These are phyloP conservation scores for Fomitopsis pulvina DNA, from an alignment of 768 basidiomycete species.

Conservation along the genomic window DNA sequence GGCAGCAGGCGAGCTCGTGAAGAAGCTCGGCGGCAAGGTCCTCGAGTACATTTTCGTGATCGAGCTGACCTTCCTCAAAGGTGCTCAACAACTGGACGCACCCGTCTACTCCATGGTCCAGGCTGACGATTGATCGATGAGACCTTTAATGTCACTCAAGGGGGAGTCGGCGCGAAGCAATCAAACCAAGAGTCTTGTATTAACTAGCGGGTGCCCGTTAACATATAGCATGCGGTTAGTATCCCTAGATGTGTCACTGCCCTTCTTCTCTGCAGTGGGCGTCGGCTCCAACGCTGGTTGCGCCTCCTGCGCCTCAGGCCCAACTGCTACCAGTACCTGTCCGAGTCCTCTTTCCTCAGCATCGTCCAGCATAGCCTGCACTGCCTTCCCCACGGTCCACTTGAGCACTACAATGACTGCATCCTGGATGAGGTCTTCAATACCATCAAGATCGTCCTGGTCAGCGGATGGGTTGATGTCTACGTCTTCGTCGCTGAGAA, in stretches of 20 bases:
- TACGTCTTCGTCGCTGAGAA: conserved; percentile 57
- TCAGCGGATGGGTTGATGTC: conserved; percentile 63
- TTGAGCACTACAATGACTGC: conserved; percentile 55
- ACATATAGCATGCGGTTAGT: conserved; percentile 57
- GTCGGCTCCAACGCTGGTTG: conserved; percentile 6
- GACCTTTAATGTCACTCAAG: too few relatives aligned
- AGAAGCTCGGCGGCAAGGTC: conserved; percentile 75
- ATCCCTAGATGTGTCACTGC: conserved; percentile 25
- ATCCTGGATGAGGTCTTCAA: conserved; percentile 47
- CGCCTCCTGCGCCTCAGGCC: conserved; percentile 18
- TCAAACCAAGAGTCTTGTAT: conserved; percentile 49
- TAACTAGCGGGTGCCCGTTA: conserved; percentile 69
- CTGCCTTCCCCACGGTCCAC: conserved; percentile 41
- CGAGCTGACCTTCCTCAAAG: conserved; percentile 72
- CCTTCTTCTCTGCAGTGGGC: conserved; percentile 10
- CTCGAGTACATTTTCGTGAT: conserved; percentile 95
- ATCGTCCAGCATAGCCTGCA: conserved; percentile 49
- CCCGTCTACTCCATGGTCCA: conserved; percentile 88
- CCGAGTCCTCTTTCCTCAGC: conserved; percentile 41
- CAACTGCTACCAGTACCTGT: conserved; percentile 46
- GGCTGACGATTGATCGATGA: conserved; percentile 52
- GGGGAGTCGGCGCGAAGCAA: neutral
- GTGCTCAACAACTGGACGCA: conserved; percentile 71
- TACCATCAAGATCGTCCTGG: conserved; percentile 44
- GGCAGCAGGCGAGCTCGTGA: conserved; percentile 86